Evolutionary conservation across 495 filamentous ascomycete genomes (phyloP), one percentile per base, ranked within the genome.

Genomic region (Penicillium pancosmium): DNA sequence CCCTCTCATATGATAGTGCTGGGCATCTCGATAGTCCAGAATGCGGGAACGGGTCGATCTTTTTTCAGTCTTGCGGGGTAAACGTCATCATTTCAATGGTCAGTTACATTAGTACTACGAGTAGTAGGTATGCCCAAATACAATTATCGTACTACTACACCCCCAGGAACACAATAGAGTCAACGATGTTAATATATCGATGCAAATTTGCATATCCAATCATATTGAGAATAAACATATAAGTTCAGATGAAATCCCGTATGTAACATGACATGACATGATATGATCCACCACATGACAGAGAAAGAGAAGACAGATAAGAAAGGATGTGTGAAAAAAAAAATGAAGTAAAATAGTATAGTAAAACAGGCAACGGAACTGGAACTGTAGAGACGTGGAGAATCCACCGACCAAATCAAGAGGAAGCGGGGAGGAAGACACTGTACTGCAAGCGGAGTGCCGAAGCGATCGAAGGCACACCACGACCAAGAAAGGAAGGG

Each of bases 351-450:
- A 66, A 48, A 51, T 36, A 56, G 53, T 63, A 56, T 68, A 68
- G 33, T 68, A 68, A 68, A 58, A 68, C 66, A 68, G 46, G 46
- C 50, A 66, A 62, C 59, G 52, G 61, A 61, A 69, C 59, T 43
- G 43, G 53, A 57, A 50, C 31, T 41, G 51, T 36, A 36, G 11
- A 31, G 27, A 31, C 8, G 27, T 31, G 27, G 8, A 31, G 5
- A 31, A 31, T 4, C 27, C 27, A 59, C 40, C 50, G 44, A 18
- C 21, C 40, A 54, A 51, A 55, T 35, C 52, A 52, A 31, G 11
- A 49, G 44, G 18, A 27, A 23, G 18, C n/a, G 48, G 35, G 54
- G 11, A 50, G n/a, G 40, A 46, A 52, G 31, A 47, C 35, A 5
- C 34, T 38, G 57, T 50, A 65, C 41, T 57, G 55, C 38, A 57